Conservation (phyloP, 78 protist species). For the Dictyostelium capitatum region DNA sequence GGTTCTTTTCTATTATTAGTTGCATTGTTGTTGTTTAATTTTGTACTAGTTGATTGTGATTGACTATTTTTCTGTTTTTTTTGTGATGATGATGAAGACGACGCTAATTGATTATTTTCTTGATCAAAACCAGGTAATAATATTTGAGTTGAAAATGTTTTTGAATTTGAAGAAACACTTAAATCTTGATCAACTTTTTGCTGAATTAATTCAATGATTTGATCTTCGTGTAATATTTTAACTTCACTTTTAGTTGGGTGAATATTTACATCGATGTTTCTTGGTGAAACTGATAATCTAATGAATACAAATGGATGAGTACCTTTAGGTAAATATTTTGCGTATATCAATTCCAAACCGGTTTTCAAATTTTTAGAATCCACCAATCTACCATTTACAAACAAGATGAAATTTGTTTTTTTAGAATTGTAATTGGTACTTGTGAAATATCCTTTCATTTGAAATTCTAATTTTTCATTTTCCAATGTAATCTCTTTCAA, state of each 20-base stretch:
- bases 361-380: slow-evolving; percentile 82
- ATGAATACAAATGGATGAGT: slow-evolving; percentile 92
- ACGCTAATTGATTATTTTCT: not conserved
- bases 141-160: slow-evolving; percentile 59
- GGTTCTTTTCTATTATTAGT: not conserved
- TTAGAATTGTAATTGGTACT: slow-evolving; percentile 85
- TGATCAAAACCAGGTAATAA: slow-evolving; percentile 40
- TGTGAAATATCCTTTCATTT: slow-evolving; percentile 80
- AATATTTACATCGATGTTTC: slow-evolving; percentile 97
- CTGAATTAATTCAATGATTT: slow-evolving; percentile 68
- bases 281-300: slow-evolving; percentile 83
- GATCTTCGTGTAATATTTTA: slow-evolving; percentile 55
- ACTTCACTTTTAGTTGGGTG: slow-evolving; percentile 98
- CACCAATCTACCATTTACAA: slow-evolving; percentile 97
- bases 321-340: slow-evolving; percentile 87
- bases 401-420: slow-evolving; percentile 87
- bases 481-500: slow-evolving; percentile 23
- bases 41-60: not conserved
- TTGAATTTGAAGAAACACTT: slow-evolving; percentile 35
- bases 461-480: slow-evolving; percentile 10
- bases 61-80: not conserved
- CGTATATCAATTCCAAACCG: slow-evolving; percentile 86
- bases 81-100: not conserved
- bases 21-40: not conserved
- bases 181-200: slow-evolving; percentile 36